phyloP scores from a whole-genome alignment of 441 rosid species.

The Gossypium trilobum region DNA sequence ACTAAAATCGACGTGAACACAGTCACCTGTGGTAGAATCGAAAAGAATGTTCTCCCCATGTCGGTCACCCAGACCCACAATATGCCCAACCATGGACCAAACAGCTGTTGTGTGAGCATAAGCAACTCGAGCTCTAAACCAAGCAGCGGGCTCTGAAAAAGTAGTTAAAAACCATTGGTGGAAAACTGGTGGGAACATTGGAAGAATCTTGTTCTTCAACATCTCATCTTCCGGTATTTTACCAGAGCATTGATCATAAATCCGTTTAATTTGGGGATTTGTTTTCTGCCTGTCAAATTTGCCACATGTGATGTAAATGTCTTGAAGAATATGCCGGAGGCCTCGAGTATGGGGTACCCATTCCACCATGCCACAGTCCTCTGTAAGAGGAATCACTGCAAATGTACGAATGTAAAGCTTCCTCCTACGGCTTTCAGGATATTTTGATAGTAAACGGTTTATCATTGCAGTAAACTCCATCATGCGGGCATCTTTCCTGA shows the following conservation, averaged over 20 bases:
- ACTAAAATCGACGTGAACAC: slow-evolving; percentile 98
- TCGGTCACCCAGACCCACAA: slow-evolving; percentile 94
- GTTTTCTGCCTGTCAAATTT: slow-evolving; percentile 91
- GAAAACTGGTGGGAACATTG: slow-evolving; percentile 93
- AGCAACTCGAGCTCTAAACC: slow-evolving; percentile 96
- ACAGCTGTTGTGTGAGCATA: slow-evolving; percentile 98
- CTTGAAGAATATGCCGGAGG: slow-evolving; percentile 92
- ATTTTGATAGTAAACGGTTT: slow-evolving; percentile 81
- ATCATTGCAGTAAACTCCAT: slow-evolving; percentile 99
- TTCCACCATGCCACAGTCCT: slow-evolving; percentile 99
- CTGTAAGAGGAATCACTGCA: slow-evolving; percentile 96
- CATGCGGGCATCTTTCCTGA: slow-evolving; percentile 99
- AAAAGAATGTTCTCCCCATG: slow-evolving; percentile 98
- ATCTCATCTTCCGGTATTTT: slow-evolving; percentile 84
- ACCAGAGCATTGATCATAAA: slow-evolving; percentile 79
- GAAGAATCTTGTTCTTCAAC: slow-evolving; percentile 88
- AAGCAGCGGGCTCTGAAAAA: slow-evolving; percentile 98
- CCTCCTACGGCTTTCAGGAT: slow-evolving; percentile 93
- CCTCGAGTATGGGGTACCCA: slow-evolving; percentile 99
- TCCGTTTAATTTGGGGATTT: slow-evolving; percentile 80
- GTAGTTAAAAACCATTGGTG: slow-evolving; percentile 95
- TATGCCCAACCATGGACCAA: slow-evolving; percentile 99
- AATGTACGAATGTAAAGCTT: slow-evolving; percentile 91
- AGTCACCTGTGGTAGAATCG: slow-evolving; percentile 95
- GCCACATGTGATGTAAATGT: slow-evolving; percentile 65